These are phyloP conservation scores for Coleophoma eucalyptorum DNA, from an alignment of 2,329 filamentous ascomycete genomes.

Conservation along the genomic window DNA sequence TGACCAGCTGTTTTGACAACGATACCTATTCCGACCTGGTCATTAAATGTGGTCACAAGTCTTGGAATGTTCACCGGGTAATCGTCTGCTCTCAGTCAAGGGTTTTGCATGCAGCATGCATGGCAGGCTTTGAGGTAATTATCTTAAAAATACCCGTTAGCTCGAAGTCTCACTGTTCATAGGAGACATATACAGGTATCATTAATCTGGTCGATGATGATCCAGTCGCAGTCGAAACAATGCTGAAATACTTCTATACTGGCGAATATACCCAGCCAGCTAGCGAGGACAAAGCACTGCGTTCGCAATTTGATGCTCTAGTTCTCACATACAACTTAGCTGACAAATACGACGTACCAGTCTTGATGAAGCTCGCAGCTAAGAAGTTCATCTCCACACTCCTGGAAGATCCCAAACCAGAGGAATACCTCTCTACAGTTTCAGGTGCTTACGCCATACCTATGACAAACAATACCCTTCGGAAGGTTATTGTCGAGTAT, in stretches of 20 bases:
- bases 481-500: constrained; percentile 2
- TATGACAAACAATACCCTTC: constrained; percentile 7
- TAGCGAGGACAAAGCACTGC: constrained; percentile 4
- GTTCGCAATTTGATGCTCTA: constrained; percentile 3
- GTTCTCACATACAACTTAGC: constrained; percentile 9
- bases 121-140: constrained; percentile 8
- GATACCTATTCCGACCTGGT: constrained; percentile 10
- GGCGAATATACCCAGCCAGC: constrained; percentile 7
- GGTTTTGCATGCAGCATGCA: constrained; percentile 8
- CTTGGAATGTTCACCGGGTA: constrained; percentile 13
- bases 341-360: constrained; percentile 11
- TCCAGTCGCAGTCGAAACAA: constrained; percentile 9
- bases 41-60: constrained; percentile 9
- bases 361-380: constrained; percentile 9
- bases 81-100: constrained; percentile 6
- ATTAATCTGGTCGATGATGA: constrained; percentile 12
- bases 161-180: constrained; percentile 5
- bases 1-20: constrained; percentile 11
- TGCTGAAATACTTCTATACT: constrained; percentile 12
- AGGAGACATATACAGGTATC: constrained; percentile 9
- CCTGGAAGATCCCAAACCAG: not conserved
- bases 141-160: constrained; percentile 3
- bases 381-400: constrained; percentile 8
- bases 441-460: constrained; percentile 10
- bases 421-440: constrained; percentile 10